Evolutionary conservation across 805 yeast genomes (phyloP).

Genomic region (Myxozyma monticola): DNA sequence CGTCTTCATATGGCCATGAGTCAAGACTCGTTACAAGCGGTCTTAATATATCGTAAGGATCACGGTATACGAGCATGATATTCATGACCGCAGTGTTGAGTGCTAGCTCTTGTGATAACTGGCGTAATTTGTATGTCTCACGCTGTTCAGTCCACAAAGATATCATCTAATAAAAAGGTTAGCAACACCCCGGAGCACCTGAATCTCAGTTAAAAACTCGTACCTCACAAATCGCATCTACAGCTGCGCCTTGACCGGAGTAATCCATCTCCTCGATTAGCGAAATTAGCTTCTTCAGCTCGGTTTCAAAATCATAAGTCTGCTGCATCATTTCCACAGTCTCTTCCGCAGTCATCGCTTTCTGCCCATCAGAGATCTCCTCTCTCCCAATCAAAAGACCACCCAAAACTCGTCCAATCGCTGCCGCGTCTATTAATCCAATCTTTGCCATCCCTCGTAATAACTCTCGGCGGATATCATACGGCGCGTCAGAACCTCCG

Average conservation of each 20-base stretch:
- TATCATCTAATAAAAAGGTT: slow-evolving; percentile 49
- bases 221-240: slow-evolving; percentile 16
- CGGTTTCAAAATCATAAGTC: slow-evolving; percentile 39
- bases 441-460: slow-evolving; percentile 48
- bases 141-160: slow-evolving; percentile 42
- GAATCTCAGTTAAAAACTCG: neutral
- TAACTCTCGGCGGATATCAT: slow-evolving; percentile 54
- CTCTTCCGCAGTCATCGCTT: neutral
- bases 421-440: slow-evolving; percentile 44
- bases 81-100: slow-evolving; percentile 47
- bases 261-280: slow-evolving; percentile 33
- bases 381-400: slow-evolving; percentile 18
- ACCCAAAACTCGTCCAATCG: slow-evolving; percentile 34
- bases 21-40: slow-evolving; percentile 58
- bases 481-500: slow-evolving; percentile 45
- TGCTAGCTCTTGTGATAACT: slow-evolving; percentile 55
- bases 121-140: slow-evolving; percentile 49
- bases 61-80: slow-evolving; percentile 46
- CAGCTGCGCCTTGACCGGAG: slow-evolving; percentile 7
- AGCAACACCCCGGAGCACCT: slow-evolving; percentile 36
- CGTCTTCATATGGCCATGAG: slow-evolving; percentile 50
- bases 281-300: slow-evolving; percentile 29
- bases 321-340: slow-evolving; percentile 11
- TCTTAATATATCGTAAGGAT: slow-evolving; percentile 47
- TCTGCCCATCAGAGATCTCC: neutral